Conservation (phyloP, 306 rosid genomes). For the Casuarina cunninghamiana region DNA sequence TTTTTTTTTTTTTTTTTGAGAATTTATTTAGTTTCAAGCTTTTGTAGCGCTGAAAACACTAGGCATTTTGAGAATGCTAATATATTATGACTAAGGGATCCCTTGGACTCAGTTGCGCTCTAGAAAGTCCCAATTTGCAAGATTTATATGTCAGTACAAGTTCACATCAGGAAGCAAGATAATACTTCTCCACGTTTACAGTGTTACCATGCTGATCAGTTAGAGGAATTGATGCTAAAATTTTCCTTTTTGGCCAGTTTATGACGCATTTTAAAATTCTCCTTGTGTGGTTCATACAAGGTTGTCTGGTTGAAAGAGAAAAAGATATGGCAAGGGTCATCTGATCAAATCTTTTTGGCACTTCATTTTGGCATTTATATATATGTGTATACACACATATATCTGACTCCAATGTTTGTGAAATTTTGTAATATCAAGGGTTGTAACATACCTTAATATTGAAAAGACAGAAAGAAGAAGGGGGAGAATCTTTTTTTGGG, state of each 20-base stretch:
- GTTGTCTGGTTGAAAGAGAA: background rate
- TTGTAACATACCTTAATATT: background rate
- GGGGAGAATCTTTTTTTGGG: too few relatives aligned
- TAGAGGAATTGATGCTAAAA: background rate
- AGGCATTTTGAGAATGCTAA: background rate
- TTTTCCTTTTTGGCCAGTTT: background rate
- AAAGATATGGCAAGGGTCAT: background rate
- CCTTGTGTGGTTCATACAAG: background rate
- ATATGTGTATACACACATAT: too few relatives aligned
- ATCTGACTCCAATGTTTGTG: background rate
- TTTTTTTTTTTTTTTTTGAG: background rate
- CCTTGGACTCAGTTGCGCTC: background rate
- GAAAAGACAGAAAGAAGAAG: background rate
- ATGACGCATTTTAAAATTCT: background rate
- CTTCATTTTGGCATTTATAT: background rate
- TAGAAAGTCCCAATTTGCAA: background rate
- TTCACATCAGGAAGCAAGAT: background rate
- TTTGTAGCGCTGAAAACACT: background rate
- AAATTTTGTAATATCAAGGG: background rate
- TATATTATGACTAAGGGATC: background rate
- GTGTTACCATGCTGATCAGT: background rate
- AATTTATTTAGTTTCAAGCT: background rate
- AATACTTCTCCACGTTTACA: background rate
- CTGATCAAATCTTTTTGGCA: background rate
- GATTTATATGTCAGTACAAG: background rate